phyloP scores from a whole-genome alignment of 805 yeast species.

The Pichia deserticola region DNA sequence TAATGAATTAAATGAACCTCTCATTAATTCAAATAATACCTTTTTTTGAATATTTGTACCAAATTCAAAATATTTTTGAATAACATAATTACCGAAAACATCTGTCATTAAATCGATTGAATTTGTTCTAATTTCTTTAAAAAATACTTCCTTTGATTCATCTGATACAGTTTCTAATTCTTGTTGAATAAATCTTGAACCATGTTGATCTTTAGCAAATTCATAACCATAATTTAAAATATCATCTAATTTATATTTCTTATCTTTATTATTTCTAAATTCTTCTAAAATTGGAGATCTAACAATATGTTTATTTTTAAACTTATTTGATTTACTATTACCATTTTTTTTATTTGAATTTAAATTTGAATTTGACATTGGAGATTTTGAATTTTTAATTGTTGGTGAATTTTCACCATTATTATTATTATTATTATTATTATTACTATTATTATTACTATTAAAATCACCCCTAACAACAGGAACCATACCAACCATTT shows the following conservation, averaged over 20 bases:
- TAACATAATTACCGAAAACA: constrained; percentile 96
- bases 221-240: constrained; percentile 84
- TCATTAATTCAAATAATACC: constrained; percentile 62
- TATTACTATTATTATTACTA: neutral
- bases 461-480: neutral
- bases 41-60: constrained; percentile 67
- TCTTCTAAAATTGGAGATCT: constrained; percentile 81
- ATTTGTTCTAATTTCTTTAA: constrained; percentile 72
- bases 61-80: constrained; percentile 85
- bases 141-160: constrained; percentile 73
- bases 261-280: constrained; percentile 60
- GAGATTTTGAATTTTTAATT: neutral
- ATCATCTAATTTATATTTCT: constrained; percentile 60
- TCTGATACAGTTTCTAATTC: constrained; percentile 55
- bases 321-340: constrained; percentile 18
- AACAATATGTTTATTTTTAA: constrained; percentile 41
- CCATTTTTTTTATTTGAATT: constrained; percentile 5
- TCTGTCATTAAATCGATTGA: constrained; percentile 83
- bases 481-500: constrained; percentile 9
- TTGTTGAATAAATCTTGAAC: constrained; percentile 94
- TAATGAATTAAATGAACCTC: constrained; percentile 63
- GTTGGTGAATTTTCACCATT: constrained; percentile 1
- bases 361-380: neutral
- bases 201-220: constrained; percentile 93
- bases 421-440: neutral